A percentile compares a stretch with the other conserved stretches of the same genome.
Evolutionary conservation across 139 green algal genomes (phyloP).

Genomic region (Raphidocelis subcapitata): DNA sequence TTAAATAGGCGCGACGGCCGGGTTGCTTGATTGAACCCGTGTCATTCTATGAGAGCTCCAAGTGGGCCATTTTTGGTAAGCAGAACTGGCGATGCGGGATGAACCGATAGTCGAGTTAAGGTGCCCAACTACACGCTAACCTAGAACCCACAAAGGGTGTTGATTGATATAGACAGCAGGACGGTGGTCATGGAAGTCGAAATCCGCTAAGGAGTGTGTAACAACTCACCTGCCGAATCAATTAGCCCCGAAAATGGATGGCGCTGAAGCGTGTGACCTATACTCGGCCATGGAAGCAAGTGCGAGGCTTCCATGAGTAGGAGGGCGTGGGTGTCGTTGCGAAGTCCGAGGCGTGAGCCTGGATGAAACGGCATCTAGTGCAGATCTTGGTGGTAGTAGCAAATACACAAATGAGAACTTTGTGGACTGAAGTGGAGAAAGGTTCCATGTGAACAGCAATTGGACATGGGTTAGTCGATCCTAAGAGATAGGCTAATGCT

Average conservation of each 20-base stretch:
- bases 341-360: constrained; percentile 82
- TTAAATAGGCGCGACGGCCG: constrained; percentile 88
- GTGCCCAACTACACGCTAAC: constrained; percentile 89
- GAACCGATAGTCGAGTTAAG: constrained; percentile 91
- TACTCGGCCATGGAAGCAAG: constrained; percentile 84
- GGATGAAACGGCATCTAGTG: constrained; percentile 84
- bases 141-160: constrained; percentile 95
- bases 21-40: constrained; percentile 84
- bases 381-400: constrained; percentile 96
- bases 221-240: constrained; percentile 97
- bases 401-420: constrained; percentile 96
- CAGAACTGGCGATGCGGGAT: constrained; percentile 96
- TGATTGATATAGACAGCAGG: constrained; percentile 94
- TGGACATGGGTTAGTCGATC: constrained; percentile 95
- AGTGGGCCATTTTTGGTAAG: constrained; percentile 96
- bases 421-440: constrained; percentile 92
- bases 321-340: constrained; percentile 83
- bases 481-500: constrained; percentile 89
- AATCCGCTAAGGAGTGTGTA: constrained; percentile 98
- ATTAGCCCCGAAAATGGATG: constrained; percentile 97
- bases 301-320: constrained; percentile 89
- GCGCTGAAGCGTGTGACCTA: constrained; percentile 90
- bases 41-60: constrained; percentile 81
- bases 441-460: constrained; percentile 96
- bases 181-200: constrained; percentile 97